phyloP scores from a whole-genome alignment of 2,329 filamentous ascomycete genomes.

The Ceratocystis huliohia region DNA sequence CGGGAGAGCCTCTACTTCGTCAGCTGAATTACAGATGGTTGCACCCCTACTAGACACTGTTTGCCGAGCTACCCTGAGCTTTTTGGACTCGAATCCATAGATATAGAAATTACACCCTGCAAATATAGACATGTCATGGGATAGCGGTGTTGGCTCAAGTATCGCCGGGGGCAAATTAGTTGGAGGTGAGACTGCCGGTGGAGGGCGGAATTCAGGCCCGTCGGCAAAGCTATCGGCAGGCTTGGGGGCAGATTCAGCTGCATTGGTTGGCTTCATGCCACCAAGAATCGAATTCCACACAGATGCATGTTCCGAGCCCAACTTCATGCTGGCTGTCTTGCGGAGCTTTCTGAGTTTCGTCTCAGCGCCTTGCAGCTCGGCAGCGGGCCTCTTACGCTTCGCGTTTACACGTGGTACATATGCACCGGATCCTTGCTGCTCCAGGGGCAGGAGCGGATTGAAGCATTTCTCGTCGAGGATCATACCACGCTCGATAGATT shows the following conservation, averaged over 20 bases:
- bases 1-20: constrained; percentile 2
- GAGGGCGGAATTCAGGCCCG: neutral
- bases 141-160: neutral
- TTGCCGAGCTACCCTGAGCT: constrained; percentile 11
- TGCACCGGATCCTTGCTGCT: constrained; percentile 64
- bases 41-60: constrained; percentile 15
- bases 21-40: constrained; percentile 2
- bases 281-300: constrained; percentile 87
- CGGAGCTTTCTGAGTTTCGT: constrained; percentile 67
- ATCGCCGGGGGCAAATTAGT: neutral
- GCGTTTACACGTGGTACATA: constrained; percentile 16
- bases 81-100: constrained; percentile 40
- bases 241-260: neutral
- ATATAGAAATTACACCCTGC: constrained; percentile 46
- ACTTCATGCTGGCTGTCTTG: constrained; percentile 72
- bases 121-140: constrained; percentile 36
- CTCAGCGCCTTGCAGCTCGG: constrained; percentile 31
- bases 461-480: constrained; percentile 78
- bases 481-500: constrained; percentile 77
- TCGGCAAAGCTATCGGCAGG: constrained; percentile 13
- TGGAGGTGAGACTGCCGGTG: neutral
- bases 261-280: constrained; percentile 2
- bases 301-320: constrained; percentile 64
- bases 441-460: constrained; percentile 55
- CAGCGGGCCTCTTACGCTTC: constrained; percentile 13